phyloP scores from a whole-genome alignment of 495 filamentous ascomycete species.

The Melanomma pulvis-pyrius region DNA sequence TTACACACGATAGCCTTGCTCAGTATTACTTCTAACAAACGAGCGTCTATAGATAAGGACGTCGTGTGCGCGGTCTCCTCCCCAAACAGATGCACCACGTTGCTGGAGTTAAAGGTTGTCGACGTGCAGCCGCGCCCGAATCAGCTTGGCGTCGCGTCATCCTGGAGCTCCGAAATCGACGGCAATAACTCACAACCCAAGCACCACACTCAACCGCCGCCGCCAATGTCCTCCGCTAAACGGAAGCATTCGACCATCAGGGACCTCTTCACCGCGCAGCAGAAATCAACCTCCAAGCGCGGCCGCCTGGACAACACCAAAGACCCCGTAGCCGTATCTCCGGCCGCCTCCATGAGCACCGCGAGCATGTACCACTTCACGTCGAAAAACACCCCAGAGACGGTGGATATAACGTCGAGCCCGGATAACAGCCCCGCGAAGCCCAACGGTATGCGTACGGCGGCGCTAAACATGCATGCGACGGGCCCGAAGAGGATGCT shows the following conservation, averaged over 20 bases:
- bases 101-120: neutral
- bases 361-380: constrained; percentile 27
- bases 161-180: no score
- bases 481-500: constrained; percentile 77
- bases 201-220: neutral
- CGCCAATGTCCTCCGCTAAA: constrained; percentile 32
- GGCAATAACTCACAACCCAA: no score
- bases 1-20: no score
- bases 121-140: neutral
- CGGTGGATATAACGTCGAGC: constrained; percentile 26
- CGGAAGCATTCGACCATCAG: constrained; percentile 35
- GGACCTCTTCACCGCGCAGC: constrained; percentile 34
- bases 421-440: constrained; percentile 17
- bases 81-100: no score
- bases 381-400: neutral
- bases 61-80: no score
- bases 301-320: constrained; percentile 17
- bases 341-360: constrained; percentile 12
- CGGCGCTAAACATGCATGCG: constrained; percentile 51
- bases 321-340: constrained; percentile 6
- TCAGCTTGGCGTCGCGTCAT: neutral
- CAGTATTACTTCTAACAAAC: neutral
- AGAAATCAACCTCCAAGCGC: constrained; percentile 22
- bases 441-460: no score
- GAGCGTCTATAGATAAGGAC: no score